Conservation (phyloP, 257 asterid genomes). For the Nicotiana obtusifolia region DNA sequence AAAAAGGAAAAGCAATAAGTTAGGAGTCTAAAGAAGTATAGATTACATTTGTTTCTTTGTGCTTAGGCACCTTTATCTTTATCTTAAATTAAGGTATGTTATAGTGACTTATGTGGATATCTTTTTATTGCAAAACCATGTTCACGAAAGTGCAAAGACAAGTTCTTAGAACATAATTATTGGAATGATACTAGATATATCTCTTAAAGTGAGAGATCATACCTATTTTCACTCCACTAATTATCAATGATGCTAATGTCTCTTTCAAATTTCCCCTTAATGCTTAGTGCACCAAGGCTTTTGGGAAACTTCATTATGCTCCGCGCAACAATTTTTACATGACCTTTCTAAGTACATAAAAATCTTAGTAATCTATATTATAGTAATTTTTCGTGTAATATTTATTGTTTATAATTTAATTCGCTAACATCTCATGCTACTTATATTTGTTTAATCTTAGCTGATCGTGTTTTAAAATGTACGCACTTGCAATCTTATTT, state of each 20-base stretch:
- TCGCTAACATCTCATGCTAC: neutral
- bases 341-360: neutral
- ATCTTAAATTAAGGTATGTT: conserved; percentile 9
- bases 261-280: conserved; percentile 15
- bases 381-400: neutral
- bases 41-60: conserved; percentile 7
- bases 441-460: neutral
- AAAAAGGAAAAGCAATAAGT: neutral
- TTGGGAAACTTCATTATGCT: conserved; percentile 1
- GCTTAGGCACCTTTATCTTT: conserved; percentile 1
- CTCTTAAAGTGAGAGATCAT: conserved; percentile 15
- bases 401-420: neutral
- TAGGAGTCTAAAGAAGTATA: neutral
- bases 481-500: neutral
- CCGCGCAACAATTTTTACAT: neutral
- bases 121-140: neutral
- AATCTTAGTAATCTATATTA: neutral
- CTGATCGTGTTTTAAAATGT: neutral
- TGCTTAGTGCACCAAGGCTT: conserved; percentile 10
- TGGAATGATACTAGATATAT: neutral
- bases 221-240: conserved; percentile 16
- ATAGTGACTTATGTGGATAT: neutral
- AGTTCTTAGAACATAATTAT: conserved; percentile 19
- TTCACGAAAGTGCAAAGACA: neutral
- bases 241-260: conserved; percentile 8